Conservation (phyloP, 83 land plant genomes). For the Thuja plicata region DNA sequence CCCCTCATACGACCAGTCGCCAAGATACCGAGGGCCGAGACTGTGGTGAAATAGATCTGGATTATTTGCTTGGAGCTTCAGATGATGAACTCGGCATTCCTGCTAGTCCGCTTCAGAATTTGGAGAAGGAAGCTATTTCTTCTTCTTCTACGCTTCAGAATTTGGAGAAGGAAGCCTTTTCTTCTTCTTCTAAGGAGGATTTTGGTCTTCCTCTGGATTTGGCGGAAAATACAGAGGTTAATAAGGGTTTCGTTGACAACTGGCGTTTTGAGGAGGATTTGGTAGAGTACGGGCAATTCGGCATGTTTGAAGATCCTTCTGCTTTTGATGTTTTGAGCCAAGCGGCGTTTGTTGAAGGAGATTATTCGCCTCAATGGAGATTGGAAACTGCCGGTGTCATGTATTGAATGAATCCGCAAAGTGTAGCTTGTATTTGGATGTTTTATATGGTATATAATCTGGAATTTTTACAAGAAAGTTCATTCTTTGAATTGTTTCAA, state of each 20-base stretch:
- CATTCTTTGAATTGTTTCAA: neutral
- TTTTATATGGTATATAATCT: neutral
- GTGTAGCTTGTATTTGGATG: neutral
- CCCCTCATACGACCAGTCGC: neutral
- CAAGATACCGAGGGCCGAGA: neutral
- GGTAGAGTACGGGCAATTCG: neutral
- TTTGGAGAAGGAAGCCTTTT: neutral
- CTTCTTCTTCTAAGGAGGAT: too few species aligned
- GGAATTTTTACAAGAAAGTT: neutral
- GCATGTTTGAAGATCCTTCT: neutral
- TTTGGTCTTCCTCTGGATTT: neutral
- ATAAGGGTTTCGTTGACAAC: neutral
- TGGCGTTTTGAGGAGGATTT: neutral
- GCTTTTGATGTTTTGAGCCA: neutral
- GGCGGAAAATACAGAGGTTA: neutral
- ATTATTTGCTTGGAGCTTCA: neutral
- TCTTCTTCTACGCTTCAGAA: neutral
- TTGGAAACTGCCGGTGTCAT: neutral
- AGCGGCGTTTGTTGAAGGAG: neutral
- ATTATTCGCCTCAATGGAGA: neutral
- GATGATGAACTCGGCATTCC: constrained; percentile 12
- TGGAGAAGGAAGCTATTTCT: neutral
- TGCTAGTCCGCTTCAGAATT: neutral
- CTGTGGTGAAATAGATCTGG: neutral
- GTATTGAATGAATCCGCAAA: neutral